Percentiles rank a stretch among this genome's conserved stretches.
Conservation (phyloP, 257 asterid species). For the Fraxinus cuspidata region DNA sequence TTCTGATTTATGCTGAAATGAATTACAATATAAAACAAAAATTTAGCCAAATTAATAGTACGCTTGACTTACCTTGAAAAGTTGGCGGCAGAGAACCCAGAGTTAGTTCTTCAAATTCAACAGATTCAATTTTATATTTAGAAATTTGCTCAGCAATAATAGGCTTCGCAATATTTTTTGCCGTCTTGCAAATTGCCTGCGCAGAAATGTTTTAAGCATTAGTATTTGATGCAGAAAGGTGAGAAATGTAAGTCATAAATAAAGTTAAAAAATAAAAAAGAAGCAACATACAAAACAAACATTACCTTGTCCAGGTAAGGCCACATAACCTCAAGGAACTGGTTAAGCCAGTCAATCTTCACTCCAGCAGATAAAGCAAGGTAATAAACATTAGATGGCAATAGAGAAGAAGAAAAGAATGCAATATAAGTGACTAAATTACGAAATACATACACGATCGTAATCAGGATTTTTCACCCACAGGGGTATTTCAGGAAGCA, state of each 20-base stretch:
- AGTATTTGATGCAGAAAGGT: not conserved
- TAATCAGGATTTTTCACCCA: conserved; percentile 97
- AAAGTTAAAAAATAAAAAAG: not conserved
- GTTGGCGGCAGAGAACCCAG: conserved; percentile 65
- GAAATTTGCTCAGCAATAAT: conserved; percentile 65
- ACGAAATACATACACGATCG: conserved; percentile 76
- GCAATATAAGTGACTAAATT: conserved; percentile 11
- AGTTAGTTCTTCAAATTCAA: conserved; percentile 56
- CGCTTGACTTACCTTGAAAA: conserved; percentile 53
- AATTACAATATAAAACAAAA: not conserved
- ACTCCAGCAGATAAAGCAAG: conserved; percentile 24
- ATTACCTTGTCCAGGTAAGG: conserved; percentile 93
- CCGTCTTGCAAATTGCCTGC: conserved; percentile 70
- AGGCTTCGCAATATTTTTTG: conserved; percentile 60
- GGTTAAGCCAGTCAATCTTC: conserved; percentile 91
- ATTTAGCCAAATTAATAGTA: conserved; percentile 7
- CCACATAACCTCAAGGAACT: conserved; percentile 81
- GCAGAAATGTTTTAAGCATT: conserved; percentile 16
- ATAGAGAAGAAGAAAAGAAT: not conserved
- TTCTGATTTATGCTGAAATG: not conserved
- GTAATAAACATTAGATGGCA: conserved; percentile 17
- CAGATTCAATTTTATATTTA: conserved; percentile 65
- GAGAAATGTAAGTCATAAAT: not conserved
- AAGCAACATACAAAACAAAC: not conserved
- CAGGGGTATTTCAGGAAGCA: conserved; percentile 86